These are phyloP conservation scores for Cladosporium sp. DNA, from an alignment of 2,329 filamentous ascomycete genomes.

Conservation along the genomic window DNA sequence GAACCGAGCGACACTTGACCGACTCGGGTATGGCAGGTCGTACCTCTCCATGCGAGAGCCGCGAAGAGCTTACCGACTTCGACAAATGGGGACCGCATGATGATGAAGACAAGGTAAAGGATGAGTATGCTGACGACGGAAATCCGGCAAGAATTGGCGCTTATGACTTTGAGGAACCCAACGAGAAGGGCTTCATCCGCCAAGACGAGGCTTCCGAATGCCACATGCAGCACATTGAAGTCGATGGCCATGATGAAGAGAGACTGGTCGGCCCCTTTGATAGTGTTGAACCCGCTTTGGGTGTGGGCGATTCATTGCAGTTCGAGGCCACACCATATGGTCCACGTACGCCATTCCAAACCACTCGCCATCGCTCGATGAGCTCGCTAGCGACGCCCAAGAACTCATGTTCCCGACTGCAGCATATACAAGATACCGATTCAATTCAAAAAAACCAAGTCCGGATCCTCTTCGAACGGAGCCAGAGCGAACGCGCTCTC, in stretches of 20 bases:
- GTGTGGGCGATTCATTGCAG: background rate
- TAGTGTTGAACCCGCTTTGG: background rate
- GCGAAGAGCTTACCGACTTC: background rate
- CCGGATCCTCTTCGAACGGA: background rate
- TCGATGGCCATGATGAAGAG: background rate
- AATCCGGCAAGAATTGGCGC: background rate
- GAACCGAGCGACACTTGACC: background rate
- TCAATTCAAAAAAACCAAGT: background rate
- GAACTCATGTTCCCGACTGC: background rate
- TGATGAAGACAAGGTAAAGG: background rate
- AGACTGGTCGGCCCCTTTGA: background rate
- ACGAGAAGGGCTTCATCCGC: background rate
- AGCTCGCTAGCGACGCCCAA: background rate
- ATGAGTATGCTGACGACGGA: background rate
- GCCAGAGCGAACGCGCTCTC: background rate
- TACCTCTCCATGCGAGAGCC: background rate
- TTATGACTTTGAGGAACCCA: background rate
- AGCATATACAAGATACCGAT: background rate
- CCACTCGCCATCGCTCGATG: background rate
- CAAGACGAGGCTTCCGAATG: background rate
- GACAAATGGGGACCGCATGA: background rate
- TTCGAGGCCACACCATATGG: background rate
- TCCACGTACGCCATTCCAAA: background rate
- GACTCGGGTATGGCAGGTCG: background rate
- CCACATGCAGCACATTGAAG: background rate